Conservation (phyloP, 345 rosid genomes). For the Nephelium lappaceum region DNA sequence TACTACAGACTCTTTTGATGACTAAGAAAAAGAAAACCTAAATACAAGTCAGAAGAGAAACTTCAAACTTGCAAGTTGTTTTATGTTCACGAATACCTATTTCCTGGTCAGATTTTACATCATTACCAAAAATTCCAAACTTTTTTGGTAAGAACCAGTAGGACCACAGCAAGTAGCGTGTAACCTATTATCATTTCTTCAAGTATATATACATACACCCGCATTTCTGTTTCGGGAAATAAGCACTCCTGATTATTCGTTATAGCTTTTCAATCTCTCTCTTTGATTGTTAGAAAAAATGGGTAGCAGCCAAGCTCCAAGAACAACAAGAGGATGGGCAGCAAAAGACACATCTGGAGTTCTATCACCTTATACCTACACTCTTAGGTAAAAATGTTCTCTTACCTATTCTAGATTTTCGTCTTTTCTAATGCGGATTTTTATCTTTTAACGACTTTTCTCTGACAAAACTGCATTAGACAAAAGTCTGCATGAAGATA, state of each 20-base stretch:
- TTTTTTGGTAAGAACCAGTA: too few relatives aligned
- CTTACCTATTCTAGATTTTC: slow-evolving; percentile 2
- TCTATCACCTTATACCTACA: slow-evolving; percentile 65
- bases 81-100: neutral
- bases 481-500: too few relatives aligned
- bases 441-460: too few relatives aligned
- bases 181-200: too few relatives aligned
- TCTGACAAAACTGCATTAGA: too few relatives aligned
- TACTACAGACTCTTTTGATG: neutral
- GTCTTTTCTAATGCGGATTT: neutral
- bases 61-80: neutral
- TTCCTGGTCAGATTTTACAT: neutral
- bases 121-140: neutral
- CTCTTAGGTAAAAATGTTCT: slow-evolving; percentile 44
- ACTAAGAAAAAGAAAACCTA: too few relatives aligned
- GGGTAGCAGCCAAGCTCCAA: slow-evolving; percentile 48
- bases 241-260: too few relatives aligned
- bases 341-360: slow-evolving; percentile 74
- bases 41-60: too few relatives aligned
- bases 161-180: neutral
- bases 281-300: slow-evolving; percentile 17
- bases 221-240: too few relatives aligned
- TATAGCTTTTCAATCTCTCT: too few relatives aligned
- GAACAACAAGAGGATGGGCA: slow-evolving; percentile 68
- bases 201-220: too few relatives aligned